These are phyloP conservation scores for Eucalyptus cloeziana DNA, from an alignment of 345 rosid genomes.

Conservation along the genomic window DNA sequence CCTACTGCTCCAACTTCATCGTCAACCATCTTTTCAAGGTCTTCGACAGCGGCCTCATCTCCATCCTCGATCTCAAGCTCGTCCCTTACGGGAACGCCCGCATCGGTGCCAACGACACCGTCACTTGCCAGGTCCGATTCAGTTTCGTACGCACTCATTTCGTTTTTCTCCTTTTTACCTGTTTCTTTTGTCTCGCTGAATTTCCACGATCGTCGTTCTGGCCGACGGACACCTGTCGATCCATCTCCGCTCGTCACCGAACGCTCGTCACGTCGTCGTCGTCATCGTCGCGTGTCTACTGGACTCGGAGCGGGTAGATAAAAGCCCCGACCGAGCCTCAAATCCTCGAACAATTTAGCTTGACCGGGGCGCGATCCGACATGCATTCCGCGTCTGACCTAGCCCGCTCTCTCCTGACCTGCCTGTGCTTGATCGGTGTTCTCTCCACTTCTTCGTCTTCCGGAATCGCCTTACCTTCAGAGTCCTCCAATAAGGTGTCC, in stretches of 20 bases:
- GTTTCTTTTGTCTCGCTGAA: background rate
- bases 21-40: constrained; percentile 9
- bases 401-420: background rate
- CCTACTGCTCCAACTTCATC: constrained; percentile 23
- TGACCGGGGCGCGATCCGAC: background rate
- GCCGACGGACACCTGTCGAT: background rate
- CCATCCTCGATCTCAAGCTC: constrained; percentile 30
- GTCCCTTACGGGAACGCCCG: constrained; percentile 41
- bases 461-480: background rate
- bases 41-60: constrained; percentile 10
- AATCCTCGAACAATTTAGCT: background rate
- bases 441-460: constrained; percentile 3
- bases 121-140: constrained; percentile 27
- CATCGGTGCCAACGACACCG: constrained; percentile 1
- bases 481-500: constrained; percentile 34
- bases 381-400: background rate
- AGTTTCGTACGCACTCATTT: background rate
- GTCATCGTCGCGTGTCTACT: background rate
- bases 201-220: background rate
- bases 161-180: accelerated
- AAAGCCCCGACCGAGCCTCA: background rate
- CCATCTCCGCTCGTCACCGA: background rate
- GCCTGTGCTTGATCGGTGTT: background rate
- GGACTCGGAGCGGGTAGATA: background rate
- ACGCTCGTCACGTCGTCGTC: background rate